A percentile compares a stretch with the other conserved stretches of the same genome.
These are phyloP conservation scores for Deinandra increscens DNA, from an alignment of 129 eudicot genomes.

Conservation along the genomic window DNA sequence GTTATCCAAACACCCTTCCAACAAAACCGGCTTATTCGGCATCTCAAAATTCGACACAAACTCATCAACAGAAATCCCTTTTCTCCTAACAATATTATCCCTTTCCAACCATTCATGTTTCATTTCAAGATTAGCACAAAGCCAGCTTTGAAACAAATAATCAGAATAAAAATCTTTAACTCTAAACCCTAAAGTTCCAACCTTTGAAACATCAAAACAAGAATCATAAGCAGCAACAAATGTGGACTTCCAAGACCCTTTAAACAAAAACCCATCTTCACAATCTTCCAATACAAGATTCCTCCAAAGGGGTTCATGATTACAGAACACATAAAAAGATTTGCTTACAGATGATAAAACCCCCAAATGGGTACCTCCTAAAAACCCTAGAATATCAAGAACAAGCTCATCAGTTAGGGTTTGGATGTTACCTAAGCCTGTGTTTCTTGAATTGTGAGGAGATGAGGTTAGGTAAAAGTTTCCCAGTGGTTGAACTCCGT, in stretches of 20 bases:
- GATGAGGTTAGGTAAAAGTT: slow-evolving; percentile 61
- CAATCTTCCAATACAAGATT: slow-evolving; percentile 76
- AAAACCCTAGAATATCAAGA: slow-evolving; percentile 80
- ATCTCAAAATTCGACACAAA: slow-evolving; percentile 69
- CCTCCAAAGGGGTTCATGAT: slow-evolving; percentile 96
- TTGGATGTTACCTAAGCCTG: slow-evolving; percentile 84
- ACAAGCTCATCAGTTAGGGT: slow-evolving; percentile 83
- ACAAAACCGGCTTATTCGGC: slow-evolving; percentile 84
- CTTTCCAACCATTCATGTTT: slow-evolving; percentile 82
- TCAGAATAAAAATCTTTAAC: slow-evolving; percentile 89
- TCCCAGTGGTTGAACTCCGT: slow-evolving; percentile 88
- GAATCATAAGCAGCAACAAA: slow-evolving; percentile 41
- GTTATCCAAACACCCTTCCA: slow-evolving; percentile 84
- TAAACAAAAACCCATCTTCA: slow-evolving; percentile 61
- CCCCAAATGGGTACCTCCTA: slow-evolving; percentile 69
- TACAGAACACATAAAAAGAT: slow-evolving; percentile 76
- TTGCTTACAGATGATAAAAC: slow-evolving; percentile 75
- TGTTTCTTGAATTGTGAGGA: slow-evolving; percentile 71
- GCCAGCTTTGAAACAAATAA: slow-evolving; percentile 97
- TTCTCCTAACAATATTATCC: slow-evolving; percentile 68
- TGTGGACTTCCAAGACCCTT: slow-evolving; percentile 78
- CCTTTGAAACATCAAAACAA: slow-evolving; percentile 32
- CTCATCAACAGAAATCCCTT: slow-evolving; percentile 78
- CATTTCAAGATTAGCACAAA: slow-evolving; percentile 97
- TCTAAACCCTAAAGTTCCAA: slow-evolving; percentile 45